These are phyloP conservation scores for Nymphaea colorata DNA, from an alignment of 164 flowering plant genomes.

Conservation along the genomic window DNA sequence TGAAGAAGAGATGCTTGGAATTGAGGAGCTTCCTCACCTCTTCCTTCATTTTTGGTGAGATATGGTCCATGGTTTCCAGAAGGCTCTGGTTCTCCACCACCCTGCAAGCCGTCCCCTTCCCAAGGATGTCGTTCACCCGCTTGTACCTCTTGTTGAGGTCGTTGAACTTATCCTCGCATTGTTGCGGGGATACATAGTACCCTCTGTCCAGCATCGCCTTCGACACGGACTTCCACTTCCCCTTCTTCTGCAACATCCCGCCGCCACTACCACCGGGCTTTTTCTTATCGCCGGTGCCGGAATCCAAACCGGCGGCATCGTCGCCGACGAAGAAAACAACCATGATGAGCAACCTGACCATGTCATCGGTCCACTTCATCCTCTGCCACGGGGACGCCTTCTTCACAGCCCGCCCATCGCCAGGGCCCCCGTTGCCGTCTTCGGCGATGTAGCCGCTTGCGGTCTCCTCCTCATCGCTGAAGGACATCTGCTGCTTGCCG, in stretches of 20 bases:
- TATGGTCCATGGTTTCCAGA: slow-evolving; percentile 63
- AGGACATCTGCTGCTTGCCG: slow-evolving; percentile 9
- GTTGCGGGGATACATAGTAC: slow-evolving; percentile 87
- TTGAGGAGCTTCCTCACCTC: slow-evolving; percentile 76
- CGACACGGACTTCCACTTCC: slow-evolving; percentile 88
- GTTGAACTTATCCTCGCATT: slow-evolving; percentile 94
- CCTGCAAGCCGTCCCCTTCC: slow-evolving; percentile 71
- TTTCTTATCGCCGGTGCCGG: slow-evolving; percentile 23
- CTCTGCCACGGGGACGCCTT: slow-evolving; percentile 67
- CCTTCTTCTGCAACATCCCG: slow-evolving; percentile 67
- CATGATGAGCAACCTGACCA: slow-evolving; percentile 57
- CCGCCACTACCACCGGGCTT: slow-evolving; percentile 21
- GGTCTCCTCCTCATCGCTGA: slow-evolving; percentile 11
- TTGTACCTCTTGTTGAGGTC: slow-evolving; percentile 96
- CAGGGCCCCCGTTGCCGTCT: slow-evolving; percentile 27
- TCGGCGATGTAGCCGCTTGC: slow-evolving; percentile 24
- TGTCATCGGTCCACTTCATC: slow-evolving; percentile 78
- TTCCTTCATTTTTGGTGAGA: slow-evolving; percentile 69
- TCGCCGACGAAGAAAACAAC: slow-evolving; percentile 41
- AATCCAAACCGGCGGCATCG: slow-evolving; percentile 31
- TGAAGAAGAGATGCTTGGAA: slow-evolving; percentile 87
- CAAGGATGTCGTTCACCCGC: slow-evolving; percentile 84
- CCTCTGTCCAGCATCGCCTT: slow-evolving; percentile 86
- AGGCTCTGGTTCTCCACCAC: slow-evolving; percentile 91
- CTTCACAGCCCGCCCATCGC: slow-evolving; percentile 28